Evolutionary conservation across 2,329 filamentous ascomycete genomes (phyloP), one percentile per base, ranked within the genome.

Genomic region (Ceratocystis huliohia): DNA sequence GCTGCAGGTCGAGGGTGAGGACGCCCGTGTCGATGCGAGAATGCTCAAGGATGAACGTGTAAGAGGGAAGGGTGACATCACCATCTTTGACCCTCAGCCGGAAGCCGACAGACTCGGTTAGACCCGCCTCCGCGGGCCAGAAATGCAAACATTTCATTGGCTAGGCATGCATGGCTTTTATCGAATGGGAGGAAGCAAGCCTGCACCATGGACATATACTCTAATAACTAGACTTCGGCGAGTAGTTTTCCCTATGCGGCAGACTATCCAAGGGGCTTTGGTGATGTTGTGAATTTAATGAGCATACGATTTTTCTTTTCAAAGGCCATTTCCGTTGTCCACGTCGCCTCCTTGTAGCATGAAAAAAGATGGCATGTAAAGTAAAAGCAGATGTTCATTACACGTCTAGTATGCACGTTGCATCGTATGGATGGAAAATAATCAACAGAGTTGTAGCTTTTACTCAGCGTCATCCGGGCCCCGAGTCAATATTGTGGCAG

Each of bases 21-120:
- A 99, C 77, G 86, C 87, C 2, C 82, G 94, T 68, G 82, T 92
- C 71, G 90, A 99, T 76, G 84, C 84, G 72, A 84, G 88, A 78
- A 96, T 99, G 90, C 80, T 99, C 71, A 95, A 88, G 78, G 94
- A 99, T 74, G 91, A 96, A 30, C 82, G 94, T 15, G 78, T 91
- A 63, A 84, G 83, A 70, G 77, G 76, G 8, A 79, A 85, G 68
- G 78, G 82, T 65, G 74, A 80, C 72, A 79, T 83, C 69, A 84
- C 86, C 1, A 91, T 85, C 68, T 96, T 94, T 75, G 87, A 92
- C 72, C 83, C 91, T 33, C 85, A 87, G 72, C 82, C 87, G 67
- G 85, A 89, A 0, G 85, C 88, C 0, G 84, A 94, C 74, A 87
- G 85, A 73, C 75, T 96, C 71, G 91, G 91, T 65, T 96, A 78